Evolutionary conservation across 192 early-diverging fungal genomes (phyloP).

Genomic region (Paraglomus occultum): DNA sequence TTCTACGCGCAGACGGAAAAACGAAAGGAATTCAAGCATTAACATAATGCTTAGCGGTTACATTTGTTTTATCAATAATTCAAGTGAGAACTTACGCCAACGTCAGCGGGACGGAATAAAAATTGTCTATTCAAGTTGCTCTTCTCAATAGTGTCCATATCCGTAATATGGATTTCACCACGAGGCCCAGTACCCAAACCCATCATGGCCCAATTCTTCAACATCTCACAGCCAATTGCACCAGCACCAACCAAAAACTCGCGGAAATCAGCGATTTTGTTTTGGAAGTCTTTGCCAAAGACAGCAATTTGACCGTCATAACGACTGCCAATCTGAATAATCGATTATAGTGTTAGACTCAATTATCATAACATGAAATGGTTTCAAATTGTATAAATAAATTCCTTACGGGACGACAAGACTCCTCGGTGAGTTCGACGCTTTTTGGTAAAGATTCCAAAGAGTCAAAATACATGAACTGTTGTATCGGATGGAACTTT

Average conservation of each 20-base stretch:
- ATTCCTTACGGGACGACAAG: conserved; percentile 61
- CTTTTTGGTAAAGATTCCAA: conserved; percentile 90
- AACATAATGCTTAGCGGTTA: too few species aligned
- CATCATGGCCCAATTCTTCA: conserved; percentile 99
- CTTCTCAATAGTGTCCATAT: conserved; percentile 99
- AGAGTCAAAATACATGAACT: conserved; percentile 97
- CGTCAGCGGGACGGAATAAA: conserved; percentile 86
- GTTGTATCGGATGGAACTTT: conserved; percentile 91
- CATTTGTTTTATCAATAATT: too few species aligned
- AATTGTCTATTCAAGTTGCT: conserved; percentile 99
- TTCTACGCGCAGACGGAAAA: too few species aligned
- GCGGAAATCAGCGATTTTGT: conserved; percentile 78
- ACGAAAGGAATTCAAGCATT: neutral
- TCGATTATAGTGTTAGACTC: neutral
- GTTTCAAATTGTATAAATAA: neutral
- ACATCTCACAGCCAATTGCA: conserved; percentile 99
- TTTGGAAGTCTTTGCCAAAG: conserved; percentile 91
- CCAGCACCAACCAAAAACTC: conserved; percentile 97
- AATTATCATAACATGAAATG: neutral
- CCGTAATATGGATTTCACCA: conserved; percentile 85
- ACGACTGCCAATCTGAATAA: conserved; percentile 66
- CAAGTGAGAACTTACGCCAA: conserved; percentile 50
- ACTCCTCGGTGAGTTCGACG: conserved; percentile 63
- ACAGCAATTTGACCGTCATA: conserved; percentile 97
- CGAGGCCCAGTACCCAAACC: conserved; percentile 80